These are phyloP conservation scores for Gonium pectorale DNA, from an alignment of 139 green algal genomes.

Conservation along the genomic window DNA sequence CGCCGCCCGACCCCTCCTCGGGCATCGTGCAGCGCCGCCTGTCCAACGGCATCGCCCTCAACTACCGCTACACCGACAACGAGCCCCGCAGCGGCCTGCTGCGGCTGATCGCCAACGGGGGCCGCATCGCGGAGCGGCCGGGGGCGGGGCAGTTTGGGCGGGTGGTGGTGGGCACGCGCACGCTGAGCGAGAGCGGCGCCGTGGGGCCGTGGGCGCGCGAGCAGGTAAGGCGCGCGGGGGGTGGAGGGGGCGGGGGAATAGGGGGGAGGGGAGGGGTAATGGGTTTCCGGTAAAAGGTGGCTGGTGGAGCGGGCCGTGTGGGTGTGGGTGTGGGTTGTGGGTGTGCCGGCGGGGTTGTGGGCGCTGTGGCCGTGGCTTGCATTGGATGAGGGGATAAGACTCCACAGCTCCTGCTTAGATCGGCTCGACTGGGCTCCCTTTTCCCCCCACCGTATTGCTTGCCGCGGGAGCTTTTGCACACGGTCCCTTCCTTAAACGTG, in stretches of 20 bases:
- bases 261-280: background rate
- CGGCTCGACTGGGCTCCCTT: no score
- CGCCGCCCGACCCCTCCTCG: slow-evolving; percentile 57
- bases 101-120: slow-evolving; percentile 88
- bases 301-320: no score
- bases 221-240: slow-evolving; percentile 58
- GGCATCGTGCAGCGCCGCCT: slow-evolving; percentile 89
- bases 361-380: no score
- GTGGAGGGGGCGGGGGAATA: background rate
- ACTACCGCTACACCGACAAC: slow-evolving; percentile 92
- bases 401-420: no score
- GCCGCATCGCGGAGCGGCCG: slow-evolving; percentile 65
- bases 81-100: slow-evolving; percentile 92
- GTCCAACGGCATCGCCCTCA: slow-evolving; percentile 94
- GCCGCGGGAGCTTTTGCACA: no score
- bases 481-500: no score
- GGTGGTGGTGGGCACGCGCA: slow-evolving; percentile 73
- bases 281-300: no score
- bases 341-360: no score
- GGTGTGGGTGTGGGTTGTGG: no score
- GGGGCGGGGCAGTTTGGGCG: slow-evolving; percentile 76
- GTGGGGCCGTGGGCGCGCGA: slow-evolving; percentile 87
- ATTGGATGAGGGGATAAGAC: no score
- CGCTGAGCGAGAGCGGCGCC: slow-evolving; percentile 87
- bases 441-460: no score